These are phyloP conservation scores for Pythium utonaiense DNA, from an alignment of 352 stramenopile species.

Conservation along the genomic window DNA sequence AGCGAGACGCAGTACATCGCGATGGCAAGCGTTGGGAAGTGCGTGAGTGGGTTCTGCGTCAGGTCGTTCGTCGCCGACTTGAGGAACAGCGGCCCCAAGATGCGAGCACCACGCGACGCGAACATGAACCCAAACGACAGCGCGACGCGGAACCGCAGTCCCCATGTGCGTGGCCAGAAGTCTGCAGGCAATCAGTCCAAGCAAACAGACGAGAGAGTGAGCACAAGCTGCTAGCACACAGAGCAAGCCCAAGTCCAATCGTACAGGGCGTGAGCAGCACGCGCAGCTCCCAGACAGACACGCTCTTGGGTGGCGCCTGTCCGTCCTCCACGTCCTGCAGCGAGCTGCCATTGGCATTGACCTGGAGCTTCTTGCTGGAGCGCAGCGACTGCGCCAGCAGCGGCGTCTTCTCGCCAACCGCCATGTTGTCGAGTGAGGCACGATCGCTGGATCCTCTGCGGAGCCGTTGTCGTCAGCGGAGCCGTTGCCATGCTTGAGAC, in stretches of 20 bases:
- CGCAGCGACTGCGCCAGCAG: conserved; percentile 25
- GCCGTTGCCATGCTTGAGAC: no score
- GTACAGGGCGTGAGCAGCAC: conserved; percentile 73
- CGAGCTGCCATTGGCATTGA: conserved; percentile 28
- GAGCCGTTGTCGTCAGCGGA: no score
- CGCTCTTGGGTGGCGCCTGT: conserved; percentile 6
- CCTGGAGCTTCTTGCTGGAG: conserved; percentile 11
- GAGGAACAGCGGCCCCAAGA: conserved; percentile 68
- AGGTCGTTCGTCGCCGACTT: conserved; percentile 64
- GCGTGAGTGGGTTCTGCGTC: conserved; percentile 31
- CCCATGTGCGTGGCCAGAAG: conserved; percentile 72
- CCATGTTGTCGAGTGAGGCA: conserved; percentile 24
- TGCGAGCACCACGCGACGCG: conserved; percentile 56
- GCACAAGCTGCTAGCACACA: not conserved
- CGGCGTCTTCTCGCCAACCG: conserved; percentile 26
- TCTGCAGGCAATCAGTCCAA: no score
- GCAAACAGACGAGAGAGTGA: not conserved
- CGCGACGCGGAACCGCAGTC: conserved; percentile 57
- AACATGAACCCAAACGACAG: conserved; percentile 70
- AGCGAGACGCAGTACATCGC: conserved; percentile 60
- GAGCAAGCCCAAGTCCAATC: not conserved
- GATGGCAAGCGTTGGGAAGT: conserved; percentile 46
- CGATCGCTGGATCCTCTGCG: no score
- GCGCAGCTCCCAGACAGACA: conserved; percentile 57
- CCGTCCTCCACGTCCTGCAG: conserved; percentile 13